Evolutionary conservation across 2,329 filamentous ascomycete species (phyloP).

Genomic region (Fusarium lateritium): DNA sequence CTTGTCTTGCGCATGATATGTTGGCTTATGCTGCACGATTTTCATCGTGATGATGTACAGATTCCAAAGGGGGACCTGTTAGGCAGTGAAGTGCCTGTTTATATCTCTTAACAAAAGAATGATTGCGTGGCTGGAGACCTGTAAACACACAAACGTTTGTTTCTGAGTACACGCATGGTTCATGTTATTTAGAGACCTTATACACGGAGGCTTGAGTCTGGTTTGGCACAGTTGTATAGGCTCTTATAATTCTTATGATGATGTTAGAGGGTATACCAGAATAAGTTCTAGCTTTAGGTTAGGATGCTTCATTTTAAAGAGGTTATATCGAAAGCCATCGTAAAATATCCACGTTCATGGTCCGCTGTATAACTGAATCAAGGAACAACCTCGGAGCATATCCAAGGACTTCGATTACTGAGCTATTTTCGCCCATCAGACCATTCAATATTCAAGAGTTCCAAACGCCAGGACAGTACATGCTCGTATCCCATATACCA

Average conservation of each 20-base stretch:
- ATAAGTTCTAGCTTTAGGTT: neutral
- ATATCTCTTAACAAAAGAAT: constrained; percentile 8
- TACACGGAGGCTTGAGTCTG: no score
- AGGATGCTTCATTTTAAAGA: neutral
- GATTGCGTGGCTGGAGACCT: neutral
- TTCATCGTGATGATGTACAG: constrained; percentile 15
- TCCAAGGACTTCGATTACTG: constrained; percentile 1
- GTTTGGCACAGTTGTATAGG: no score
- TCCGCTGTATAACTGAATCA: neutral
- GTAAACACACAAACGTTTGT: neutral
- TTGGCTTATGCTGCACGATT: constrained; percentile 24
- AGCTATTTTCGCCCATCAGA: constrained; percentile 4
- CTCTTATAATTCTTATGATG: no score
- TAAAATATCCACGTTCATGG: neutral
- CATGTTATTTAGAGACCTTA: no score
- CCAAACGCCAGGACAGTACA: constrained; percentile 25
- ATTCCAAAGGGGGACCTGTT: constrained; percentile 13
- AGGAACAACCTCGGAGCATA: no score
- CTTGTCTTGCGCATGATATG: constrained; percentile 24
- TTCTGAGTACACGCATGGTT: neutral
- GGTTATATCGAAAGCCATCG: neutral
- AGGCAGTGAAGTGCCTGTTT: constrained; percentile 16
- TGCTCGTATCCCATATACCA: constrained; percentile 19
- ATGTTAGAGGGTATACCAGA: no score
- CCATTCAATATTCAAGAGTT: neutral